These are phyloP conservation scores for Dendrobium officinale DNA, from an alignment of 106 monocot genomes.

Conservation along the genomic window DNA sequence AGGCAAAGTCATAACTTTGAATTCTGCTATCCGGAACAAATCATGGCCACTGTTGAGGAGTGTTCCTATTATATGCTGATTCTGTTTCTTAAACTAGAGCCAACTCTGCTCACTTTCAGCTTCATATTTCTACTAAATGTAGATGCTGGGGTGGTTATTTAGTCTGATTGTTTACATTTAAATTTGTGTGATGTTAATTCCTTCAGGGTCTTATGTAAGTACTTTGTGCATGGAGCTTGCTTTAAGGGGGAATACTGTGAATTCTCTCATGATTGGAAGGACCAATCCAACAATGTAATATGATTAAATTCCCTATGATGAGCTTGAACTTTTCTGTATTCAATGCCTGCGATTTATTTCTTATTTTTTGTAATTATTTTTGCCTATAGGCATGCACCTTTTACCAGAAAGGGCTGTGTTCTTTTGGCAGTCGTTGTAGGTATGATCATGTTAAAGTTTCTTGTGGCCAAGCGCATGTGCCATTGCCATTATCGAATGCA, in stretches of 20 bases:
- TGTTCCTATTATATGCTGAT: not conserved
- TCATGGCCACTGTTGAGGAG: too few species aligned
- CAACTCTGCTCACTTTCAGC: not conserved
- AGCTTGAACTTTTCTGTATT: conserved; percentile 3
- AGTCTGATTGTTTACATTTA: not conserved
- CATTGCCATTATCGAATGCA: conserved; percentile 33
- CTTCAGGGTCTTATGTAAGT: conserved; percentile 87
- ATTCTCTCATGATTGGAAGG: conserved; percentile 96
- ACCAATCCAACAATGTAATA: conserved; percentile 76
- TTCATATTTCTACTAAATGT: not conserved
- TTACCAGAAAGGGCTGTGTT: conserved; percentile 93
- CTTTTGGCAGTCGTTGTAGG: conserved; percentile 85
- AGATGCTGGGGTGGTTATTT: not conserved
- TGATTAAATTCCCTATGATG: not conserved
- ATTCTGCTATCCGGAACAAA: not conserved
- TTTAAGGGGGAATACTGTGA: conserved; percentile 91
- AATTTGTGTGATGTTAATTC: conserved; percentile 3
- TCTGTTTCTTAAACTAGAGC: not conserved
- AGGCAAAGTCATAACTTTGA: not conserved
- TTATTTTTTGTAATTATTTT: conserved; percentile 1
- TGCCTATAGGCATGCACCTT: conserved; percentile 76
- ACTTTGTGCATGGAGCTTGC: conserved; percentile 84
- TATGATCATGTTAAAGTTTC: conserved; percentile 88
- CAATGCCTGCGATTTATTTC: not conserved
- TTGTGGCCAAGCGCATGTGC: conserved; percentile 22